Evolutionary conservation across 1,139 yeast species (phyloP), one percentile per base, ranked within the genome.

Genomic region (Pneumocystis carinii): DNA sequence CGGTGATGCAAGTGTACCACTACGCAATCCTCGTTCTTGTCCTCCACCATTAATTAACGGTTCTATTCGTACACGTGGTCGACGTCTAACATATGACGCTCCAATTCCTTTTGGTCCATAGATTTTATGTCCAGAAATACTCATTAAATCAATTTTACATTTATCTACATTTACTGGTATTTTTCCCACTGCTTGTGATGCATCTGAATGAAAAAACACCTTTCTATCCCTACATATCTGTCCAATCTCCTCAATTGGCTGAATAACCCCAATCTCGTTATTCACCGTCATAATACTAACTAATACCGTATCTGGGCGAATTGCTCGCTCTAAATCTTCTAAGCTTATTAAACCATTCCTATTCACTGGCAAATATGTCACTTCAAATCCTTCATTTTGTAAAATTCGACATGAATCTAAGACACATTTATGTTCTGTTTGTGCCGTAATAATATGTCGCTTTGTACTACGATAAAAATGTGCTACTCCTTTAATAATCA

Each of bases 71-170:
- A 94, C 98, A 77, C 99, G 85, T 68, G 99, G 99, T 76, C 98
- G 84, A 81, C 99, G 87, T 76, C 98, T 85, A 56, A 94, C 92
- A 72, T 82, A 92, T 70, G 90, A 79, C 17, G 98, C 99, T 71
- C 99, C 99, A 68, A 90, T 82, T 67, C 99, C 99, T 82, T 86
- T 92, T 68, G 99, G 99, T 4, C 98, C 99, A 75, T 94, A 92
- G 66, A 94, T 86, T 77, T 92, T 92, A 77, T 92, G 99, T 3
- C 96, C 90, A 0, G 96, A 88, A 66, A 92, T 87, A 27, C 97
- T 89, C 84, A 94, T 79, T 69, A 90, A 77, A 75, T 92, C 99
- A 71, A 92, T 87, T 73, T 92, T 90, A 86, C 85, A 83, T 70
- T 85, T 88, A 77, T 94, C 90, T 66, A 92, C 99, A 72, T 92